Percentiles rank a stretch among this genome's conserved stretches.
Evolutionary conservation across 75 land plant species (phyloP).

Genomic region (Cryptomeria japonica): DNA sequence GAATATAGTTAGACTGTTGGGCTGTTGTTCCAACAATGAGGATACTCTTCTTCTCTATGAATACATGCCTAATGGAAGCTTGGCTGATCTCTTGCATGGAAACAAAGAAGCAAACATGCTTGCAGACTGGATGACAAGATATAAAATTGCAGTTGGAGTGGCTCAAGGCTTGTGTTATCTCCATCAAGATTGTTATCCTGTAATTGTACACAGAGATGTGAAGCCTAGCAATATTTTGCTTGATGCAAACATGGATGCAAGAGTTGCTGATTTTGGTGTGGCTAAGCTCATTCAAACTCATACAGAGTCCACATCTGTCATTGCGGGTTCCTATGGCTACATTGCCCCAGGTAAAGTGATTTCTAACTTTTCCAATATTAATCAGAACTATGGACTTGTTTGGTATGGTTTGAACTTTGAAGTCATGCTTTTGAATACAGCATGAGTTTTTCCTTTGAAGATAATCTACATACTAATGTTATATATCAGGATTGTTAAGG

Average conservation of each 20-base stretch:
- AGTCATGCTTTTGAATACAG: background rate
- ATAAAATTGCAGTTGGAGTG: slow-evolving; percentile 55
- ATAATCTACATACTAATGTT: background rate
- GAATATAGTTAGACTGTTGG: slow-evolving; percentile 62
- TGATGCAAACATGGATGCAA: slow-evolving; percentile 54
- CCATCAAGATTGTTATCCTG: slow-evolving; percentile 62
- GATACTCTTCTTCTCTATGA: slow-evolving; percentile 60
- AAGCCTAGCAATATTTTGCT: slow-evolving; percentile 68
- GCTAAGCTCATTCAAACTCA: slow-evolving; percentile 48
- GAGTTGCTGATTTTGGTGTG: slow-evolving; percentile 71
- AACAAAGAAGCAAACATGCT: slow-evolving; percentile 28
- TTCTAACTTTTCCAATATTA: background rate
- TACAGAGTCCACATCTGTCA: slow-evolving; percentile 49
- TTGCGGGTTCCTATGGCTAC: slow-evolving; percentile 70
- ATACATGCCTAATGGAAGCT: slow-evolving; percentile 78
- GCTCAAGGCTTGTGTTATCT: slow-evolving; percentile 67
- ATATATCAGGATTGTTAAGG: background rate
- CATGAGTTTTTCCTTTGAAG: background rate
- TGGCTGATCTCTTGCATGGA: slow-evolving; percentile 57
- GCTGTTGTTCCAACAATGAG: slow-evolving; percentile 45
- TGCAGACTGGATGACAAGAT: slow-evolving; percentile 61
- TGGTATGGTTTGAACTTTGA: background rate
- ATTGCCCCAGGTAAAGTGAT: slow-evolving; percentile 59
- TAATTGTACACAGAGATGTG: slow-evolving; percentile 64
- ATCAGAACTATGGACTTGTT: background rate